Evolutionary conservation across 495 filamentous ascomycete species (phyloP).

Genomic region (Apodospora peruviana): DNA sequence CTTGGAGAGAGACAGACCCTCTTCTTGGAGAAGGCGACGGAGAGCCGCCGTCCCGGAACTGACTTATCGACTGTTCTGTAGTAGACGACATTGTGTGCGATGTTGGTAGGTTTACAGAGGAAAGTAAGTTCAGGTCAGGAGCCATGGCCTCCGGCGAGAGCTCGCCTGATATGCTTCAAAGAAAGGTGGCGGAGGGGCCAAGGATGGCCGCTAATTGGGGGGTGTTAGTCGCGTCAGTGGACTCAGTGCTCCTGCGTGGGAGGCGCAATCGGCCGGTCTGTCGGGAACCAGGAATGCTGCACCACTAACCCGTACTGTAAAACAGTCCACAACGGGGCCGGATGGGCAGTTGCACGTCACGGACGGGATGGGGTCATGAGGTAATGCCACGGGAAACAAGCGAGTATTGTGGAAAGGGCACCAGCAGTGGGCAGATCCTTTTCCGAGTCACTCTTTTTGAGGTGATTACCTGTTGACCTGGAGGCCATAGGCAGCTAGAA

Average conservation of each 20-base stretch:
- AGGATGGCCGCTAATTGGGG: background rate
- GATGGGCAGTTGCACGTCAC: slow-evolving; percentile 8
- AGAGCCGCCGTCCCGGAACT: slow-evolving; percentile 28
- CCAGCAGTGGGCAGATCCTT: too few relatives aligned
- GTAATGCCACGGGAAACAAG: background rate
- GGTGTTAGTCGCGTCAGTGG: too few relatives aligned
- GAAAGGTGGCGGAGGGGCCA: background rate
- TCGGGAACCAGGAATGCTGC: background rate
- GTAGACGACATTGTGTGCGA: slow-evolving; percentile 30
- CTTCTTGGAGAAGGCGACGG: slow-evolving; percentile 53
- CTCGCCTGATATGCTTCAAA: background rate
- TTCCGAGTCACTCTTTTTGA: too few relatives aligned
- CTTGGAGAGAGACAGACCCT: slow-evolving; percentile 58
- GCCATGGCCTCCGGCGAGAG: slow-evolving; percentile 7
- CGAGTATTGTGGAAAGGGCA: too few relatives aligned
- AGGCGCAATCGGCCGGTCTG: background rate
- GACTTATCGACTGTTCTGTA: slow-evolving; percentile 33
- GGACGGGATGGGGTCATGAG: background rate
- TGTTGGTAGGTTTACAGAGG: slow-evolving; percentile 32
- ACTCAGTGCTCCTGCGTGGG: background rate
- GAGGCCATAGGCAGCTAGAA: too few relatives aligned
- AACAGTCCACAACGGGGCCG: slow-evolving; percentile 4
- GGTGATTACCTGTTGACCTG: too few relatives aligned
- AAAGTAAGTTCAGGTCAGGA: slow-evolving; percentile 73
- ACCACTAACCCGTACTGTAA: background rate